Evolutionary conservation across 179 eudicot genomes (phyloP).

Genomic region (Spinacia oleracea): DNA sequence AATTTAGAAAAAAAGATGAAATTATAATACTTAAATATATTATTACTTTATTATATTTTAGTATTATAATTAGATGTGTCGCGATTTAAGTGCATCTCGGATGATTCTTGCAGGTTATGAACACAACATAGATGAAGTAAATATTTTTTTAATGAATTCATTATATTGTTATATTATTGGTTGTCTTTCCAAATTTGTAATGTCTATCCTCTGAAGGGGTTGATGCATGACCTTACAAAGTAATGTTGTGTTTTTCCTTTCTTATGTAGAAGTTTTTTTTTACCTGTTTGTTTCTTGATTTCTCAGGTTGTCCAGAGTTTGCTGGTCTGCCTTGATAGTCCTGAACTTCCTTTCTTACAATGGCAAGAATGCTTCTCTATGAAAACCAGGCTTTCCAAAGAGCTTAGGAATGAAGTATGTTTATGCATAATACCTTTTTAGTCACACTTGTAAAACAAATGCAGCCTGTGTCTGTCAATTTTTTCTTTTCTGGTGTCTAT

Average conservation of each 20-base stretch:
- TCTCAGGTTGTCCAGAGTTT: conserved; percentile 91
- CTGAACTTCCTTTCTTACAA: conserved; percentile 94
- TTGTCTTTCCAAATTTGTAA: background rate
- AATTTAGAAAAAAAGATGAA: too few relatives aligned
- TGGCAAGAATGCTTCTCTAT: conserved; percentile 99
- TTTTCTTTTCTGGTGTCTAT: background rate
- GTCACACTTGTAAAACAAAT: background rate
- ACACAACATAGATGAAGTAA: conserved; percentile 91
- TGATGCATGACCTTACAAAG: conserved; percentile 1
- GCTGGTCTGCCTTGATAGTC: conserved; percentile 90
- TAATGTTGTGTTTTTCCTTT: background rate
- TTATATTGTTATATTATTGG: background rate
- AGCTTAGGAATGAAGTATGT: conserved; percentile 73
- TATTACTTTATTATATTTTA: too few relatives aligned
- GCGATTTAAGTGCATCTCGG: conserved; percentile 83
- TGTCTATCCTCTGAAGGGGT: conserved; percentile 11
- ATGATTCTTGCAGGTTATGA: conserved; percentile 99
- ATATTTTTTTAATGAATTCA: conserved; percentile 6
- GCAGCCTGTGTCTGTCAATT: background rate
- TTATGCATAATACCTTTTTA: conserved; percentile 8
- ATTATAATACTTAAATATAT: too few relatives aligned
- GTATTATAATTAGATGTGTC: too few relatives aligned
- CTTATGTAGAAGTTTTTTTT: conserved; percentile 7
- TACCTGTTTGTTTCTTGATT: conserved; percentile 3
- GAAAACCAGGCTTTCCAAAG: conserved; percentile 90